Evolutionary conservation across 164 flowering plant genomes (phyloP), one percentile per base, ranked within the genome.

Genomic region (Umbellularia californica): DNA sequence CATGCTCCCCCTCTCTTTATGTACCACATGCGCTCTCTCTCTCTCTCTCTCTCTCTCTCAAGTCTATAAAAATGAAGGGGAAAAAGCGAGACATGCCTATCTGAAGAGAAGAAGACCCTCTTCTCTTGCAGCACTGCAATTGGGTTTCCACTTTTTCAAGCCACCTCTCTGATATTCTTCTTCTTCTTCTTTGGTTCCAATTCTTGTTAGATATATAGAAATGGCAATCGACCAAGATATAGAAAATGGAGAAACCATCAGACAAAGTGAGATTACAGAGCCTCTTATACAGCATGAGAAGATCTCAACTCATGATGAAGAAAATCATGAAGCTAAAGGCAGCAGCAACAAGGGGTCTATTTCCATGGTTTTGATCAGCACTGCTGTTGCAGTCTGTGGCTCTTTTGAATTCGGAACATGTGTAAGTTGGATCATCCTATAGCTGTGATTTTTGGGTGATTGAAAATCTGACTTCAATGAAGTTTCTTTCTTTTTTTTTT

Each of bases 351-450:
- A 66, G 28, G 69, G 22, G 20, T 69, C 71, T 3, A 20, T 69
- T 28, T 19, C 25, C n/a, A 41, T 69, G 15, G 71, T 69, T 69
- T 12, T 69, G 25, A 27, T 69, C 2, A 41, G 55, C 55, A 69
- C 71, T 7, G 41, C 33, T 19, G 71, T 69, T 33, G 55, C 58
- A 17, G 71, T 22, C 25, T 47, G 71, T n/a, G 71, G 71, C 13
- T 69, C 71, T 23, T 69, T 69, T 13, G 71, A 69, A 69, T 69
- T 69, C 28, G 71, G 71, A 69, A 28, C 55, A 7, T 69, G 71
- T 41, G 71, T 69, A 69, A 69, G 71, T 69, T 41, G 47, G 47
- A 41, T 41, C 47, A 41, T 5, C 47, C 47, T 41, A 41, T 11
- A 7, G 10, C 47, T 35, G 6, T 35, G 9, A 7, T 6, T 35